Evolutionary conservation across 148 eudicot species (phyloP), one percentile per base, ranked within the genome.

Genomic region (Cornus kousa): DNA sequence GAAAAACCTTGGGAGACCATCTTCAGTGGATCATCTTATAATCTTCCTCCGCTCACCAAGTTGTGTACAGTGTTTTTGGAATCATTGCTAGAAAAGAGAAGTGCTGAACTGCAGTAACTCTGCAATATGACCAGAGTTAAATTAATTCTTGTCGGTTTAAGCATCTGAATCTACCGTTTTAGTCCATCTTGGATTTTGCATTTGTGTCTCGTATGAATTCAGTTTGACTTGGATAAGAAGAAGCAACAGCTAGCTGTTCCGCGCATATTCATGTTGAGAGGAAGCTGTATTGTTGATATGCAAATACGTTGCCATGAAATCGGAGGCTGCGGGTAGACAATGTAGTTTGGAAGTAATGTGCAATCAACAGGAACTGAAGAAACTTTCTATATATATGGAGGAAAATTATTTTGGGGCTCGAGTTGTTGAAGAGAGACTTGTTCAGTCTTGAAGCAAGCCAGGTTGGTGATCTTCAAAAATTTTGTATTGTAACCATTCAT

Each of bases 1-100:
- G 92, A 87, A 74, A 85, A 86, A 62, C 86, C 88, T 9, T 95
- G 97, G 97, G 94, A 95, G 78, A 88, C 91, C 7, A 82, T 95
- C 23, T 95, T 95, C 68, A 85, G 80, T 75, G 97, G 94, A 75
- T 87, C 97, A 22, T 93, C 98, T 67, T 93, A 91, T 82, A 74
- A 71, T 57, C 92, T 95, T 82, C 96, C 96, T 65, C 93, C 98
- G 62, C 92, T 95, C 12, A 79, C 94, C 66, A 93, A 91, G 83
- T 73, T 93, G 64, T 93, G 97, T 72, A 86, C 93, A 5, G 83
- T 73, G 12, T 93, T 93, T 74, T 83, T 95, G 79, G 98, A 95
- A 70, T 95, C 97, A 17, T 80, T 93, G 76, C 90, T 95, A 55
- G 93, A 95, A 79, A 93, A 88, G 86, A 89, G 97, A 82, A 74